These are phyloP conservation scores for Mortierella sp. DNA, from an alignment of 371 early-diverging fungal genomes.

Conservation along the genomic window DNA sequence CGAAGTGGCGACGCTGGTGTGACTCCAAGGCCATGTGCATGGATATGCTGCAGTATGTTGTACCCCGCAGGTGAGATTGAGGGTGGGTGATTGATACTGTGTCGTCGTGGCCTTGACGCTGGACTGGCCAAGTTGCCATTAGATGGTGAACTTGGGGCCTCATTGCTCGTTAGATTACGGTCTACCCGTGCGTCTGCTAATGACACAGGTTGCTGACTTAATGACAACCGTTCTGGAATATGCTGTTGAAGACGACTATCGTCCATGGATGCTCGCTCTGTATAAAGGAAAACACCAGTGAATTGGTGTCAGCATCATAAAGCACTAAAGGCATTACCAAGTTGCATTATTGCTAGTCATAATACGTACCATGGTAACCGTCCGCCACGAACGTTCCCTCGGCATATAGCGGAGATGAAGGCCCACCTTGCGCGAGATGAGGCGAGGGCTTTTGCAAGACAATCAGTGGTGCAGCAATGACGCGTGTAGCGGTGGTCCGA, in stretches of 20 bases:
- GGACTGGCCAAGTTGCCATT: background rate
- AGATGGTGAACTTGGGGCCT: background rate
- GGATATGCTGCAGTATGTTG: background rate
- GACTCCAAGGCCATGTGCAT: slow-evolving; percentile 10
- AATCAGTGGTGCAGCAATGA: slow-evolving; percentile 12
- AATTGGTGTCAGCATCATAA: too few relatives aligned
- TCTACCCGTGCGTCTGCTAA: background rate
- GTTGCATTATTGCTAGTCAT: too few relatives aligned
- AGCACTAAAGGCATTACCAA: too few relatives aligned
- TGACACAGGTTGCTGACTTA: slow-evolving; percentile 1
- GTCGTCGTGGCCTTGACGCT: slow-evolving; percentile 13
- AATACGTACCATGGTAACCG: slow-evolving; percentile 1
- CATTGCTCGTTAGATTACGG: background rate
- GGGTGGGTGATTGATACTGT: slow-evolving; percentile 41
- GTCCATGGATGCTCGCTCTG: slow-evolving; percentile 19
- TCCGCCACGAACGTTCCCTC: slow-evolving; percentile 1
- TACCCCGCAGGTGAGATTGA: slow-evolving; percentile 2
- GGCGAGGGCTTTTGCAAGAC: slow-evolving; percentile 30
- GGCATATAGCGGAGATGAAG: background rate
- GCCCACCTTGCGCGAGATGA: slow-evolving; percentile 14
- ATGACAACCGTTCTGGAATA: background rate
- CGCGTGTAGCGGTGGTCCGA: background rate
- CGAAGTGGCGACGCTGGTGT: slow-evolving; percentile 26
- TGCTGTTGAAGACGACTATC: slow-evolving; percentile 6
- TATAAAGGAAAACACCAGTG: too few relatives aligned